These are phyloP conservation scores for Diospyros lotus DNA, from an alignment of 148 eudicot species.

Conservation along the genomic window DNA sequence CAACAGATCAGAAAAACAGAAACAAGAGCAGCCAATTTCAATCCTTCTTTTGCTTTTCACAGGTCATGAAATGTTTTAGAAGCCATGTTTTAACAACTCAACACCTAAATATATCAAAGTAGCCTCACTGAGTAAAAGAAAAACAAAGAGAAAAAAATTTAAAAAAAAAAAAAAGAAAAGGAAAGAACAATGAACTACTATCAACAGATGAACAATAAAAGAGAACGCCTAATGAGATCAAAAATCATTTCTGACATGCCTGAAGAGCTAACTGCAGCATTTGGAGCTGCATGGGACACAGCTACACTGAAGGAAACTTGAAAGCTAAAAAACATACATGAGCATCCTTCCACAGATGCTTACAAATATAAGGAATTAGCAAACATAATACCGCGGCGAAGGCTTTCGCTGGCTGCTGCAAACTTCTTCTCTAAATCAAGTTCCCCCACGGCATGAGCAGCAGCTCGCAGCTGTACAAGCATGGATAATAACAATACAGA, in stretches of 20 bases:
- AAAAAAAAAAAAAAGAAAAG: neutral
- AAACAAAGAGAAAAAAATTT: no score
- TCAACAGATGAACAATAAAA: neutral
- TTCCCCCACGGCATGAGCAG: slow-evolving; percentile 97
- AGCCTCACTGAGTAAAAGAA: no score
- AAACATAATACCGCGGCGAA: slow-evolving; percentile 96
- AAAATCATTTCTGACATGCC: neutral
- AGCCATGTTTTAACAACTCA: no score
- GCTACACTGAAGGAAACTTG: neutral
- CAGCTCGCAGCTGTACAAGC: slow-evolving; percentile 62
- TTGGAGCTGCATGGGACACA: neutral
- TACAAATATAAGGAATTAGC: slow-evolving; percentile 89
- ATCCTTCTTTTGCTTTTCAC: no score
- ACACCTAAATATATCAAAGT: no score
- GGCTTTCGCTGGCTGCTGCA: slow-evolving; percentile 75
- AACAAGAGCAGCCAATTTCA: no score
- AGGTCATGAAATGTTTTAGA: no score
- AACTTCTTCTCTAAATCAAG: slow-evolving; percentile 75
- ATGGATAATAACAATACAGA: neutral
- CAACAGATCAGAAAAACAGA: no score
- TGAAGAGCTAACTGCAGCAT: neutral
- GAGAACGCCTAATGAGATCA: neutral
- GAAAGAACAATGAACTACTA: neutral
- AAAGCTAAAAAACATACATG: neutral
- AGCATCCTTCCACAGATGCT: slow-evolving; percentile 5